Evolutionary conservation across 805 yeast genomes (phyloP), one percentile per base, ranked within the genome.

Genomic region (Pichia thaimueangensis): DNA sequence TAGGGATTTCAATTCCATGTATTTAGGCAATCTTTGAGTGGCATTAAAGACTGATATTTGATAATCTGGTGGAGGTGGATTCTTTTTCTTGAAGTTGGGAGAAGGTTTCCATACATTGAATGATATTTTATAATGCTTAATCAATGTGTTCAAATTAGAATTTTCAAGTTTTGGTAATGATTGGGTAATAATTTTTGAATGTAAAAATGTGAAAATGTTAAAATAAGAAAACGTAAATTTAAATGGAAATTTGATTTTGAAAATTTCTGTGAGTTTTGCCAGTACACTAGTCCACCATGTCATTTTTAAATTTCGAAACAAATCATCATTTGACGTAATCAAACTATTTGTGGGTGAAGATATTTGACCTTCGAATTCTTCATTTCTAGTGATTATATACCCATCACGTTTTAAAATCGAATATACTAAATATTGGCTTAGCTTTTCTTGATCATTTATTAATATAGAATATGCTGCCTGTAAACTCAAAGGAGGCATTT

Each of bases 91-190:
- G 64, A 84, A 89, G 3, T 67, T 62, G 0, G 84, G 71, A 2
- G 71, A 66, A 2, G 97, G 97, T 57, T 85, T 87, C 96, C 96
- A 89, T 3, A 86, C 84, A 53, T 82, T 70, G 52, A 69, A 88
- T 0, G 74, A 65, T 3, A 82, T 62, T 5, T 56, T 43, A 30
- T 45, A 55, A 50, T 32, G 11, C 56, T 53, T 39, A 45, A 49
- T 3, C 59, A 48, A 43, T 53, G n/a, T 12, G 48, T 28, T 33
- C 19, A 5, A 0, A 23, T 29, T 20, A 23, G 8, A 15, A 19
- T 35, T 35, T 10, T 29, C 17, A 6, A 35, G 30, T 20, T 15
- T 30, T 16, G 46, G 35, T n/a, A 43, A 12, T 4, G 48, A 41
- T 31, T 48, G 52, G 8, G 24, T 15, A 9, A 28, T 5, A 17